Conservation (phyloP, 2,329 filamentous ascomycete genomes). For the Fusarium sp. region DNA sequence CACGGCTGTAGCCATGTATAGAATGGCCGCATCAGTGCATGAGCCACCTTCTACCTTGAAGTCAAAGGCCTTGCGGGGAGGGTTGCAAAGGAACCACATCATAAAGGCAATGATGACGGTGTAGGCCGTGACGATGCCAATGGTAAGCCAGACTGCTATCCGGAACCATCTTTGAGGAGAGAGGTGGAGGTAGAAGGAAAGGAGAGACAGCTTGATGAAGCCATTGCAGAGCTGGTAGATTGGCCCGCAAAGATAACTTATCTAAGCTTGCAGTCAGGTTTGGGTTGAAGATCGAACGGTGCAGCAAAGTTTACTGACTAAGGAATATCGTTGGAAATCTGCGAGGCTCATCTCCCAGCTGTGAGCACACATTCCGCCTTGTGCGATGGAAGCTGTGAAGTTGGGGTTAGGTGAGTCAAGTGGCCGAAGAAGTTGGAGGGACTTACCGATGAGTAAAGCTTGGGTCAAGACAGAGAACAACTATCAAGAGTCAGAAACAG, state of each 20-base stretch:
- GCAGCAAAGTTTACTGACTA: constrained; percentile 20
- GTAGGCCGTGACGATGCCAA: constrained; percentile 47
- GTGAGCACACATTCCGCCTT: constrained; percentile 34
- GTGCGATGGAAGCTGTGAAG: background rate
- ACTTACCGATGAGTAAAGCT: background rate
- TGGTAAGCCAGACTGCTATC: constrained; percentile 43
- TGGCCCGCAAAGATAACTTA: constrained; percentile 41
- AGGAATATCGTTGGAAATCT: constrained; percentile 29
- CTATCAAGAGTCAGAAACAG: background rate
- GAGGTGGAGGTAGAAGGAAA: constrained; percentile 52
- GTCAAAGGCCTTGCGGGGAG: constrained; percentile 40
- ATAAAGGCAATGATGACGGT: constrained; percentile 43
- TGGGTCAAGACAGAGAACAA: background rate
- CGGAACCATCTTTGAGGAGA: constrained; percentile 51
- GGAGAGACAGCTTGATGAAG: constrained; percentile 52
- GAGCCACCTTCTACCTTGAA: constrained; percentile 38
- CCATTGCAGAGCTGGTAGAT: constrained; percentile 51
- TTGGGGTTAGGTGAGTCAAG: background rate
- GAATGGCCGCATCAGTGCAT: constrained; percentile 57
- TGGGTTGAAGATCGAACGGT: background rate
- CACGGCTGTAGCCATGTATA: constrained; percentile 62
- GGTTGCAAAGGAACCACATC: constrained; percentile 42
- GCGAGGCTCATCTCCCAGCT: constrained; percentile 41
- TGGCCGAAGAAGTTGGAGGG: background rate
- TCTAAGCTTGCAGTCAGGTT: constrained; percentile 8